Conservation (phyloP, 2,329 filamentous ascomycete species). For the Clonostachys rosea region DNA sequence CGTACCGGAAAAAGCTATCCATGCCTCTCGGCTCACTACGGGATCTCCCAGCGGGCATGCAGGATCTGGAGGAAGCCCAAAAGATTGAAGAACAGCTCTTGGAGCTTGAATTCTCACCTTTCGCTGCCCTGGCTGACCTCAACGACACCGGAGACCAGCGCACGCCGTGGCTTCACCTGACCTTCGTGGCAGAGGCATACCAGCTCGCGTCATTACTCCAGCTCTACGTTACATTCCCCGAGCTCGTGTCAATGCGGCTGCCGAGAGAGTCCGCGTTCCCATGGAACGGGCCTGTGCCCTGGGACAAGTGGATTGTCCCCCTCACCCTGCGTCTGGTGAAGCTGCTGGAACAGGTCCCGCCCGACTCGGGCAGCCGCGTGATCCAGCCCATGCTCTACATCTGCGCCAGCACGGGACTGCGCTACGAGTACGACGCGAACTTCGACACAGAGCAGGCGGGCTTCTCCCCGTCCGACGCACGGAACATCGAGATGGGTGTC, state of each 20-base stretch:
- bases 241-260: slow-evolving; percentile 19
- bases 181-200: slow-evolving; percentile 28
- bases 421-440: slow-evolving; percentile 7
- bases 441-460: too few relatives aligned
- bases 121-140: slow-evolving; percentile 6
- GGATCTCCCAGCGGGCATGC: slow-evolving; percentile 14
- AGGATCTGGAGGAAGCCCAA: slow-evolving; percentile 23
- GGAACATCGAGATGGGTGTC: too few relatives aligned
- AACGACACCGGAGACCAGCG: slow-evolving; percentile 18
- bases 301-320: slow-evolving; percentile 29
- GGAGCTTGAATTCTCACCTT: slow-evolving; percentile 16
- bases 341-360: slow-evolving; percentile 24
- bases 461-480: too few relatives aligned
- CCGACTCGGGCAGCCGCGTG: slow-evolving; percentile 24
- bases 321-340: slow-evolving; percentile 22
- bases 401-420: slow-evolving; percentile 25
- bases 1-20: slow-evolving; percentile 18
- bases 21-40: slow-evolving; percentile 11
- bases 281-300: slow-evolving; percentile 13
- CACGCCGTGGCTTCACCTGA: slow-evolving; percentile 20
- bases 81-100: slow-evolving; percentile 25
- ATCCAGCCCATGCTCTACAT: slow-evolving; percentile 31
- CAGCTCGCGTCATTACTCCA: slow-evolving; percentile 27
- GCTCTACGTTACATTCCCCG: slow-evolving; percentile 30
- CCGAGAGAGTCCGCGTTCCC: slow-evolving; percentile 9